These are phyloP conservation scores for Mycosarcoma maydis DNA, from an alignment of 1,284 basidiomycete species.

Conservation along the genomic window DNA sequence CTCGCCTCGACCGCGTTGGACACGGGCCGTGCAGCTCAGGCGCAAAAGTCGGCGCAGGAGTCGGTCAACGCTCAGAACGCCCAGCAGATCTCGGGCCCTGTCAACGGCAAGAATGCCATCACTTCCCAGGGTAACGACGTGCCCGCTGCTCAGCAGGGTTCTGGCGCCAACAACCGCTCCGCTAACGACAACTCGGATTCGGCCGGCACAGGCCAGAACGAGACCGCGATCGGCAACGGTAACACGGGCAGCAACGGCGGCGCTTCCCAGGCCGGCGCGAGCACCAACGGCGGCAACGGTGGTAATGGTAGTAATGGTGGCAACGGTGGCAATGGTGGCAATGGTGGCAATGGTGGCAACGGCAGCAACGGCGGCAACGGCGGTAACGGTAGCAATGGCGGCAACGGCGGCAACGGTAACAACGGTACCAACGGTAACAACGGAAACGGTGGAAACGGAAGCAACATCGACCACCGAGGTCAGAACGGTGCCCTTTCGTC, in stretches of 20 bases:
- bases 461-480: slow-evolving; percentile 26
- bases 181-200: slow-evolving; percentile 35
- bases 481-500: slow-evolving; percentile 10
- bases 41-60: slow-evolving; percentile 38
- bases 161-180: slow-evolving; percentile 29
- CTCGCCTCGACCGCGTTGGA: slow-evolving; percentile 44
- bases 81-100: slow-evolving; percentile 33
- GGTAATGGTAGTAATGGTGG: slow-evolving; percentile 4
- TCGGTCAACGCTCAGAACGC: slow-evolving; percentile 19
- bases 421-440: slow-evolving; percentile 7
- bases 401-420: slow-evolving; percentile 6
- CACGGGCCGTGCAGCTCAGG: slow-evolving; percentile 43
- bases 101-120: slow-evolving; percentile 42
- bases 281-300: slow-evolving; percentile 4
- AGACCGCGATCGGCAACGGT: slow-evolving; percentile 30
- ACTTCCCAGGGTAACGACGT: slow-evolving; percentile 46
- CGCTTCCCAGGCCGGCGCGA: slow-evolving; percentile 13
- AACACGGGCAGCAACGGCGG: slow-evolving; percentile 32
- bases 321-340: slow-evolving; percentile 1
- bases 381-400: slow-evolving; percentile 1
- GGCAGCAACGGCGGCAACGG: slow-evolving; percentile 25
- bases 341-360: slow-evolving; percentile 12
- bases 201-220: slow-evolving; percentile 27
- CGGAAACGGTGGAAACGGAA: slow-evolving; percentile 7
- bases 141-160: slow-evolving; percentile 35